A percentile compares a stretch with the other conserved stretches of the same genome.
phyloP scores from a whole-genome alignment of 305 asterid genomes.

The Fraxinus albicans region DNA sequence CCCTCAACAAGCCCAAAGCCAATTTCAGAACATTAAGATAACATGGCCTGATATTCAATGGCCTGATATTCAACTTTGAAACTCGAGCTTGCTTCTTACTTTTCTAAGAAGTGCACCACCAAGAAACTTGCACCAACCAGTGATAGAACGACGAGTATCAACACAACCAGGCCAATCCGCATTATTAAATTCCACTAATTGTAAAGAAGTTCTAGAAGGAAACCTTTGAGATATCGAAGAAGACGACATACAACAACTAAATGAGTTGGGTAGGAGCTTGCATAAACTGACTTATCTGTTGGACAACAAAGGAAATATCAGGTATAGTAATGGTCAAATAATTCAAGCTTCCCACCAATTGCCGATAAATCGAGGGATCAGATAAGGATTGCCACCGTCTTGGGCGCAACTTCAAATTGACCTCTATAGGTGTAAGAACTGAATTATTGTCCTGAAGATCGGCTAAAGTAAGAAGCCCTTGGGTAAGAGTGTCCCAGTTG shows the following conservation, averaged over 20 bases:
- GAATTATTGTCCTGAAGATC: background rate
- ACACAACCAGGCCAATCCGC: too few relatives aligned
- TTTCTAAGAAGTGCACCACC: too few relatives aligned
- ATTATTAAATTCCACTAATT: too few relatives aligned
- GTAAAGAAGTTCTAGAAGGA: background rate
- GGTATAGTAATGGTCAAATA: background rate
- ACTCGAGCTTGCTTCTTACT: too few relatives aligned
- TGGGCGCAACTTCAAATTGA: background rate
- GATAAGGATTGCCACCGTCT: background rate
- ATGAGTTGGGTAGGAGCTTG: background rate
- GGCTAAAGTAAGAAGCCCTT: background rate
- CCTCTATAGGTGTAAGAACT: background rate
- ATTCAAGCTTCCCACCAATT: background rate
- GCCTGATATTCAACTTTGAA: too few relatives aligned
- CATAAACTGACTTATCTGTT: background rate
- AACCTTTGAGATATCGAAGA: background rate
- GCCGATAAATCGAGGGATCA: background rate
- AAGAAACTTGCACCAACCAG: too few relatives aligned
- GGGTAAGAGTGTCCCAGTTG: background rate
- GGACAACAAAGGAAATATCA: background rate
- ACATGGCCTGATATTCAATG: too few relatives aligned
- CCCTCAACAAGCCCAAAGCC: too few relatives aligned
- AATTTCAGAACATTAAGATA: too few relatives aligned
- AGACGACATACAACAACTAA: background rate
- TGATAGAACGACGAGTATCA: too few relatives aligned